These are phyloP conservation scores for Neocatenulostroma microsporum DNA, from an alignment of 2,329 filamentous ascomycete genomes.

Conservation along the genomic window DNA sequence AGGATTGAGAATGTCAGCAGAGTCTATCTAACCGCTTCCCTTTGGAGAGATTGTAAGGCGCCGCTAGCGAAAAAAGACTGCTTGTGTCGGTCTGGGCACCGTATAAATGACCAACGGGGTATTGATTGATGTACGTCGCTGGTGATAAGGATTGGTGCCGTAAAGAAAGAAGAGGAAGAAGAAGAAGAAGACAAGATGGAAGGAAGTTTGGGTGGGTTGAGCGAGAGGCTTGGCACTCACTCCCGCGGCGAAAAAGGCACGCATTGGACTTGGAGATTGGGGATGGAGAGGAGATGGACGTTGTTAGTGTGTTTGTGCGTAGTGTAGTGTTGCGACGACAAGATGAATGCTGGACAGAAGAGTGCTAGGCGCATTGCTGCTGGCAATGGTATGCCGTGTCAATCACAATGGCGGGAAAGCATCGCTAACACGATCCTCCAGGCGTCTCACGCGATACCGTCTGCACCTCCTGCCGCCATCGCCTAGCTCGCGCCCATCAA, in stretches of 20 bases:
- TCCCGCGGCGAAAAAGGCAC: too few relatives aligned
- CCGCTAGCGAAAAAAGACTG: slow-evolving; percentile 99
- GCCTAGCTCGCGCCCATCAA: slow-evolving; percentile 32
- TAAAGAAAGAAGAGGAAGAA: slow-evolving; percentile 38
- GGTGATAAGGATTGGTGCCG: slow-evolving; percentile 95
- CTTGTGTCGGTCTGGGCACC: slow-evolving; percentile 72
- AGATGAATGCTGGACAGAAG: slow-evolving; percentile 40
- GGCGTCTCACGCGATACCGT: slow-evolving; percentile 34
- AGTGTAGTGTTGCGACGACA: slow-evolving; percentile 10
- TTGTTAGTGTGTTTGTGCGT: too few relatives aligned
- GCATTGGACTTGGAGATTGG: too few relatives aligned
- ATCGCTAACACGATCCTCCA: slow-evolving; percentile 14
- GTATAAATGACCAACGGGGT: slow-evolving; percentile 82
- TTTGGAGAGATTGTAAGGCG: slow-evolving; percentile 63
- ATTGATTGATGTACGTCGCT: slow-evolving; percentile 56
- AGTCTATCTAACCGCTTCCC: slow-evolving; percentile 95
- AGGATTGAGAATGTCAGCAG: slow-evolving; percentile 86
- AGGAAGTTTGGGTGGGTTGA: slow-evolving; percentile 4
- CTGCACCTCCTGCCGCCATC: slow-evolving; percentile 40
- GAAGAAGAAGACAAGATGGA: slow-evolving; percentile 15
- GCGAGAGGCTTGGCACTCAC: slow-evolving; percentile 9
- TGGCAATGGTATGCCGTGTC: slow-evolving; percentile 29
- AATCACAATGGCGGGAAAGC: slow-evolving; percentile 4
- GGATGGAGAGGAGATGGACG: too few relatives aligned
- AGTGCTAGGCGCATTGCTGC: slow-evolving; percentile 38